phyloP scores from a whole-genome alignment of 2,329 filamentous ascomycete genomes.

The Aspergillus candidus region DNA sequence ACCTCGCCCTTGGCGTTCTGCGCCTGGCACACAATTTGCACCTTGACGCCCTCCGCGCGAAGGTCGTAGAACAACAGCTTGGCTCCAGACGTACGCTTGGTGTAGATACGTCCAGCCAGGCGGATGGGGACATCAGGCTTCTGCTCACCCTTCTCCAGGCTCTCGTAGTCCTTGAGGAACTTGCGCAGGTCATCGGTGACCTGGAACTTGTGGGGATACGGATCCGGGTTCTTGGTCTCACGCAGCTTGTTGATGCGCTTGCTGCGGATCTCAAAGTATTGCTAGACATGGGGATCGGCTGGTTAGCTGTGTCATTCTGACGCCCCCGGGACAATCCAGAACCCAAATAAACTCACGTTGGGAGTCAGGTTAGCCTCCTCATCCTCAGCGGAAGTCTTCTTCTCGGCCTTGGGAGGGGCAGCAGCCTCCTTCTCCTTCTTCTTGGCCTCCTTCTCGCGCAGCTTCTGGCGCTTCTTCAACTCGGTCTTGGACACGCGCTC shows the following conservation, averaged over 20 bases:
- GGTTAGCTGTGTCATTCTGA: not conserved
- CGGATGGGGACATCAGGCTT: constrained; percentile 68
- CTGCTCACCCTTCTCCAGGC: constrained; percentile 80
- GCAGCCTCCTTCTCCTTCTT: constrained; percentile 80
- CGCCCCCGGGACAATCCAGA: no score
- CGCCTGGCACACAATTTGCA: constrained; percentile 89
- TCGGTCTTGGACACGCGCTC: constrained; percentile 79
- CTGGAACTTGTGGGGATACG: constrained; percentile 92
- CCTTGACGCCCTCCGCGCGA: constrained; percentile 64
- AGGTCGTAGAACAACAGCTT: constrained; percentile 93
- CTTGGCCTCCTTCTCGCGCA: constrained; percentile 76
- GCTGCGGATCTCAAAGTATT: constrained; percentile 96
- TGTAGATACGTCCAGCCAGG: constrained; percentile 82
- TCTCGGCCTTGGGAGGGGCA: constrained; percentile 54
- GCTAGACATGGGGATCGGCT: constrained; percentile 40
- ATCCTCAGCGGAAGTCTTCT: constrained; percentile 55
- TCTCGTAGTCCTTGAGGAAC: constrained; percentile 69
- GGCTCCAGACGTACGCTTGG: constrained; percentile 71
- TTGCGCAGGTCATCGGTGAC: constrained; percentile 75
- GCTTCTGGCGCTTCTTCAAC: constrained; percentile 94
- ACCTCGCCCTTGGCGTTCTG: constrained; percentile 65
- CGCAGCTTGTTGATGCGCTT: constrained; percentile 71
- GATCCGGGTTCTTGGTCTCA: constrained; percentile 67
- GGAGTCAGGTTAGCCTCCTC: constrained; percentile 68
- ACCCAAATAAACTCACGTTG: constrained; percentile 49